Base-by-base conservation (phyloP, 257 asterid species). In the Rhazya stricta region DNA sequence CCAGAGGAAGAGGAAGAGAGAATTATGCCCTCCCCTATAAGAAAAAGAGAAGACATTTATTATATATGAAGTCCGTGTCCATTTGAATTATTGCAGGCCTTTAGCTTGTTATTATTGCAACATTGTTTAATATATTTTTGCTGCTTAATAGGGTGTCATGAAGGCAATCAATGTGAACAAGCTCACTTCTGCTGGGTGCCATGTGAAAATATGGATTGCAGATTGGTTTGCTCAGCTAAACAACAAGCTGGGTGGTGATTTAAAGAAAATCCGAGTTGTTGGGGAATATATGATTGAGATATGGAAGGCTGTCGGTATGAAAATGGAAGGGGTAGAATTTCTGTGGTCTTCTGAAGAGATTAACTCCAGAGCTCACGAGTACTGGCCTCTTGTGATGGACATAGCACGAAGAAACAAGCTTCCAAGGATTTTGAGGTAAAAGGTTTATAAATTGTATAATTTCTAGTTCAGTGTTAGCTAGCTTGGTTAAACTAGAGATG, bases 341-440 rank as follows among this genome's bases (percentile, higher is more conserved):
- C 42, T 93, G 37, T 93, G 98, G 98, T 91, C 98, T 75, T 93
- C 97, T 30, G 83, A 91, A 57, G 98, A 93, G 88, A 93, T 93
- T 69, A 87, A 86, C 82, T 76, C 89, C 25, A 79, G 91, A 81
- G 87, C 93, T 62, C 86, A 81, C 19, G 98, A 91, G 74, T 93
- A 93, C 85, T 93, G 97, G 97, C 97, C 97, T 9, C 87, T 89
- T 84, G 97, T 93, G 7, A 86, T 89, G 96, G 98, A 93, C 83
- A 91, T 93, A 81, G 97, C 90, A 36, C 83, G 90, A 73, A 84
- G 83, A 74, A 93, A 91, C 87, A 93, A 83, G 71, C 96, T 93
- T 79, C 91, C 96, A 0, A 86, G 97, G 82, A 82, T 93, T 41
- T 0, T 85, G 75, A 86, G 98, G 98, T 91, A 74, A 56, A 76